Evolutionary conservation across 2,329 filamentous ascomycete genomes (phyloP).

Genomic region (Aspergillus terreus): DNA sequence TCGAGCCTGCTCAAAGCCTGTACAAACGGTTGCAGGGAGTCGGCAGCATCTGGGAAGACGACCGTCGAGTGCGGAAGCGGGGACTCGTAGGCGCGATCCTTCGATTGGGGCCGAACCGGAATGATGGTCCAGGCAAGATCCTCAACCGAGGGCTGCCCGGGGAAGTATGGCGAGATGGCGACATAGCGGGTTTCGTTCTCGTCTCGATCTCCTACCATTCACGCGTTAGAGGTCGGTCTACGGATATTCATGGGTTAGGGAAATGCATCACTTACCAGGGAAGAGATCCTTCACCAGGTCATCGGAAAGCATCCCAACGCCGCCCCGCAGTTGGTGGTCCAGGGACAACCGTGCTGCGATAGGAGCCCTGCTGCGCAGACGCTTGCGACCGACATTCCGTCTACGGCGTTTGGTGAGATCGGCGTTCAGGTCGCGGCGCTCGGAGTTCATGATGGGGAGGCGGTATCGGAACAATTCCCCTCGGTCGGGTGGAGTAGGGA

Average conservation of each 20-base stretch:
- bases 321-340: slow-evolving; percentile 79
- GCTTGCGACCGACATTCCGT: slow-evolving; percentile 43
- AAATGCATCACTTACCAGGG: slow-evolving; percentile 49
- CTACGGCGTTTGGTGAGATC: slow-evolving; percentile 51
- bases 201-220: slow-evolving; percentile 14
- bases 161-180: slow-evolving; percentile 45
- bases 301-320: slow-evolving; percentile 80
- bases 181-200: slow-evolving; percentile 39
- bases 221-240: background rate
- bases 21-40: slow-evolving; percentile 75
- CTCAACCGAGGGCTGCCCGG: slow-evolving; percentile 45
- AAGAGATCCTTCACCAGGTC: slow-evolving; percentile 79
- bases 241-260: slow-evolving; percentile 3
- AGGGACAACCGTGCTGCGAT: slow-evolving; percentile 77
- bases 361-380: slow-evolving; percentile 61
- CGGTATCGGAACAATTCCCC: slow-evolving; percentile 17
- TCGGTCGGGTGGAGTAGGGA: slow-evolving; percentile 15
- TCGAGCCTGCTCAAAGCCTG: slow-evolving; percentile 68
- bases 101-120: slow-evolving; percentile 59
- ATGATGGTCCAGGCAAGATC: slow-evolving; percentile 80
- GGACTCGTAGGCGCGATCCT: slow-evolving; percentile 49
- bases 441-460: slow-evolving; percentile 40
- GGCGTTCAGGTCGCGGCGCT: slow-evolving; percentile 33
- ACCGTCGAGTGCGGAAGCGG: slow-evolving; percentile 72
- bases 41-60: slow-evolving; percentile 68